Conservation (phyloP, 257 asterid genomes). For the Gentiana macrophylla region DNA sequence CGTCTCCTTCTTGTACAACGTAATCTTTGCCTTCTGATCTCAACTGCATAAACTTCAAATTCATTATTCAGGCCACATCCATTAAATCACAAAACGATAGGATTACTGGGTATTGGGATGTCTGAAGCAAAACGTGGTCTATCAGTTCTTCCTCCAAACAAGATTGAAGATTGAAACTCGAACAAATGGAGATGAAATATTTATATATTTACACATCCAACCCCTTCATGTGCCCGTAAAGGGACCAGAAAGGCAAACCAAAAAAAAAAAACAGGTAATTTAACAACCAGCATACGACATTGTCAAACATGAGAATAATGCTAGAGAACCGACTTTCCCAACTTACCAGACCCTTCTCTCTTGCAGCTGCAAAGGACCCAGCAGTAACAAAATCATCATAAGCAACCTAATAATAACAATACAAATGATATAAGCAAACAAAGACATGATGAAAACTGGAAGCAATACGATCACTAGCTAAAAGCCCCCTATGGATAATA, state of each 20-base stretch:
- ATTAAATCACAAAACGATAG: no score
- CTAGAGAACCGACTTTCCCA: conserved; percentile 4
- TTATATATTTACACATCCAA: no score
- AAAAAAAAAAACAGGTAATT: background rate
- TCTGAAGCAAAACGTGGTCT: no score
- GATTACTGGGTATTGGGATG: no score
- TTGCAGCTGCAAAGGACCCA: conserved; percentile 83
- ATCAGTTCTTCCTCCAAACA: no score
- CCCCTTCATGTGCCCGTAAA: no score
- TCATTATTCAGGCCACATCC: background rate
- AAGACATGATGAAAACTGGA: background rate
- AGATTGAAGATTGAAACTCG: no score
- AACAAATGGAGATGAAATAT: no score
- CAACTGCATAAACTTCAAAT: conserved; percentile 36
- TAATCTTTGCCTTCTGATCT: conserved; percentile 95
- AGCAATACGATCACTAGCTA: background rate
- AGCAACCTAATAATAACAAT: conserved; percentile 48
- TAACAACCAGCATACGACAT: background rate
- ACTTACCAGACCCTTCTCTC: conserved; percentile 98
- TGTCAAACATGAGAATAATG: background rate
- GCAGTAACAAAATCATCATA: conserved; percentile 85
- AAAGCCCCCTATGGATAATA: background rate
- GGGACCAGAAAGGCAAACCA: no score
- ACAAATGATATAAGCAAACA: conserved; percentile 7
- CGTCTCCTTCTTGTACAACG: conserved; percentile 89